These are phyloP conservation scores for Hyphodiscus sp. DNA, from an alignment of 2,329 filamentous ascomycete genomes.

Conservation along the genomic window DNA sequence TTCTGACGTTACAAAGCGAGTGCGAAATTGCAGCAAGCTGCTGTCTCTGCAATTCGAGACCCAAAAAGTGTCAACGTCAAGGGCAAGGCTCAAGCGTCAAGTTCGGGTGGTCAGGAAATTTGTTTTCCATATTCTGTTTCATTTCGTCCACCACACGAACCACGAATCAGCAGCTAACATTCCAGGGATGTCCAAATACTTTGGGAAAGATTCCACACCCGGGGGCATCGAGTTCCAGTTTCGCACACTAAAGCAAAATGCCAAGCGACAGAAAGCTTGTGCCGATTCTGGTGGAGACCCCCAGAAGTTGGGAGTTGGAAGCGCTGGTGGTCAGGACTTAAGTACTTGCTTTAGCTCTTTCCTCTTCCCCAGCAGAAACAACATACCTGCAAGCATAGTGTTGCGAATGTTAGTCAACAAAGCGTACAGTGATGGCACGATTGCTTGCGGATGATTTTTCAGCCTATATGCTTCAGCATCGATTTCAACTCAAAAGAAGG, in stretches of 20 bases:
- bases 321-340: constrained; percentile 5
- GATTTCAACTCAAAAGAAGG: constrained; percentile 17
- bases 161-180: constrained; percentile 11
- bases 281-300: constrained; percentile 42
- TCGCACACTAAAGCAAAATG: constrained; percentile 47
- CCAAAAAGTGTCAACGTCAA: constrained; percentile 26
- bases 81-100: not conserved
- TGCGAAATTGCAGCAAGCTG: constrained; percentile 40
- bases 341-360: constrained; percentile 7
- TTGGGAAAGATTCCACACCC: constrained; percentile 48
- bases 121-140: not conserved
- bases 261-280: constrained; percentile 40
- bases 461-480: constrained; percentile 15
- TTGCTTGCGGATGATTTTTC: constrained; percentile 13
- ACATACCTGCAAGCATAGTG: constrained; percentile 5
- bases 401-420: constrained; percentile 1
- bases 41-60: constrained; percentile 37
- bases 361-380: constrained; percentile 7
- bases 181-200: constrained; percentile 52
- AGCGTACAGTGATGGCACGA: constrained; percentile 15
- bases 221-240: constrained; percentile 57
- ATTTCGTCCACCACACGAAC: not conserved
- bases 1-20: constrained; percentile 34
- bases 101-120: not conserved
- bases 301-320: constrained; percentile 15